A percentile compares a stretch with the other conserved stretches of the same genome.
Conservation (phyloP, 2,329 filamentous ascomycete species). For the Penicillium sp. region DNA sequence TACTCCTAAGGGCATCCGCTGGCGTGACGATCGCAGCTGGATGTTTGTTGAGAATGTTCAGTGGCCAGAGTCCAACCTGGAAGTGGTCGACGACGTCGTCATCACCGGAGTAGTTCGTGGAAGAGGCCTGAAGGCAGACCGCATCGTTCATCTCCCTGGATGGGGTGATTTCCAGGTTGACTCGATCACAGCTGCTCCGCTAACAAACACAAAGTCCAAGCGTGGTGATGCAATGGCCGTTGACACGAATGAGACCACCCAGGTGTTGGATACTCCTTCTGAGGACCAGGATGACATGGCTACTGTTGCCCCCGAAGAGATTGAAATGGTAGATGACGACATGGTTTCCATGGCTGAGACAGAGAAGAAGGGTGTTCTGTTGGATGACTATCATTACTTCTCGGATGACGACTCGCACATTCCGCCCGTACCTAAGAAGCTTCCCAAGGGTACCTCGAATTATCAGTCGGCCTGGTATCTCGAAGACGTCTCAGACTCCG, state of each 20-base stretch:
- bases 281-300: constrained; percentile 80
- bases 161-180: constrained; percentile 93
- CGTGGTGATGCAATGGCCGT: constrained; percentile 63
- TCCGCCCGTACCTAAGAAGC: constrained; percentile 62
- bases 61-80: constrained; percentile 59
- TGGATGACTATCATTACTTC: constrained; percentile 98
- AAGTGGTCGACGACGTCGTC: constrained; percentile 56
- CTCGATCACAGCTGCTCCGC: constrained; percentile 75
- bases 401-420: constrained; percentile 73
- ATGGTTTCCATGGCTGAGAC: constrained; percentile 51
- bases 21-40: constrained; percentile 95
- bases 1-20: constrained; percentile 88
- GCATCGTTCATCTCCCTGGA: constrained; percentile 84
- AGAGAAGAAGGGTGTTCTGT: constrained; percentile 77
- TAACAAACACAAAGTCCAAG: constrained; percentile 55
- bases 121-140: constrained; percentile 81
- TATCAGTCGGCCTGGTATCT: constrained; percentile 96
- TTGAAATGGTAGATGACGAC: constrained; percentile 69
- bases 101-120: constrained; percentile 85
- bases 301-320: constrained; percentile 82
- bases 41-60: constrained; percentile 81
- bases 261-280: constrained; percentile 67
- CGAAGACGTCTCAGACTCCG: constrained; percentile 75
- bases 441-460: constrained; percentile 87
- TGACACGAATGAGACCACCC: constrained; percentile 52